Conservation (phyloP, 2,329 filamentous ascomycete species). For the Cladorrhinum sp. region DNA sequence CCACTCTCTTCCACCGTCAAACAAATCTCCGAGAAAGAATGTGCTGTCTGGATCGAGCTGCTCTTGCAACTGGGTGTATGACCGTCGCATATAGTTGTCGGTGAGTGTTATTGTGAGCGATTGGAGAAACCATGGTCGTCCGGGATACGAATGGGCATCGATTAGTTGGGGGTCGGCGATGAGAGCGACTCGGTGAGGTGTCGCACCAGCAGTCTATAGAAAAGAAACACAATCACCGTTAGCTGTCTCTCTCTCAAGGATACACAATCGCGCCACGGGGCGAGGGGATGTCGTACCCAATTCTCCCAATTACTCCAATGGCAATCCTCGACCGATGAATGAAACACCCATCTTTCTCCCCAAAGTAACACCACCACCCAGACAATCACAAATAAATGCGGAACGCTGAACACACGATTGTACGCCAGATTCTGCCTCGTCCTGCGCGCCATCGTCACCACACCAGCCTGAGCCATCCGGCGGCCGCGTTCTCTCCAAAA, state of each 20-base stretch:
- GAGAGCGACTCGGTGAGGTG: constrained; percentile 79
- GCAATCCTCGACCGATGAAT: constrained; percentile 66
- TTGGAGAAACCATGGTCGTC: constrained; percentile 61
- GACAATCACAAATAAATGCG: constrained; percentile 63
- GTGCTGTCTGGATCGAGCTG: constrained; percentile 79
- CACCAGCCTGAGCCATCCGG: constrained; percentile 33
- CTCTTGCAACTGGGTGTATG: constrained; percentile 74
- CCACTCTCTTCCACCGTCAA: constrained; percentile 96
- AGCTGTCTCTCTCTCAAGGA: not conserved
- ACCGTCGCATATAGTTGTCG: constrained; percentile 83
- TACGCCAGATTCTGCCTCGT: constrained; percentile 47
- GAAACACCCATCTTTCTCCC: constrained; percentile 80
- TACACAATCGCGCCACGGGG: not conserved
- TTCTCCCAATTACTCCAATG: constrained; percentile 86
- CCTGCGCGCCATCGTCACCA: constrained; percentile 32
- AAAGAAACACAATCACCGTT: constrained; percentile 16
- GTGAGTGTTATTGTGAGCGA: constrained; percentile 61
- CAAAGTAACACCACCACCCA: constrained; percentile 80
- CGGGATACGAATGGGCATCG: constrained; percentile 92
- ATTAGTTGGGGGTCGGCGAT: constrained; percentile 89
- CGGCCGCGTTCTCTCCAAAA: constrained; percentile 44
- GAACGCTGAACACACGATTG: constrained; percentile 57
- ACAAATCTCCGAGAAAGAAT: constrained; percentile 89
- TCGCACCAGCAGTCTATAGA: constrained; percentile 67
- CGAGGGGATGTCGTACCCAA: constrained; percentile 65